Evolutionary conservation across 352 stramenopile genomes (phyloP), one percentile per base, ranked within the genome.

Genomic region (Elongisporangium anandrum): DNA sequence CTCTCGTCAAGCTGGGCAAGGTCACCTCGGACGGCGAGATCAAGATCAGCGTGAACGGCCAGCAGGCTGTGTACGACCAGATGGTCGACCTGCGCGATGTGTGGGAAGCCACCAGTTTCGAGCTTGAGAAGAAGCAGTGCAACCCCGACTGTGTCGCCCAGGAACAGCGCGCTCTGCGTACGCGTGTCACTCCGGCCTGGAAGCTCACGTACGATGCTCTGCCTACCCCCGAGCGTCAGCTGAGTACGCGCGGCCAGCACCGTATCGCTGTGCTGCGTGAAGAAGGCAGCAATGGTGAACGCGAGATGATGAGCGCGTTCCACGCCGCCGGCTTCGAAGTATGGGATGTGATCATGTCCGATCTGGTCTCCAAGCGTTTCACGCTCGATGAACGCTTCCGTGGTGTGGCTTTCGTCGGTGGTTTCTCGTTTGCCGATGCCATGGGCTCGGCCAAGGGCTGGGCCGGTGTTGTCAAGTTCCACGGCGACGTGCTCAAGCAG

Each of bases 31-130:
- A 88, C 39, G 79, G 85, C n/a, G 80, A 90, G 50, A 93, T 98
- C 38, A 87, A 86, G 66, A 90, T 99, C 60, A 79, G 85, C 51
- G 75, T 98, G 34, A 88, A 97, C 50, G 95, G 94, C 54, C 65
- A 85, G 54, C 74, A 76, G 51, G 78, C 82, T 24, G 62, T 97
- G n/a, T 54, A 83, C 41, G 86, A 92, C 29, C 73, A 84, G 54
- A 92, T 88, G 60, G 70, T 82, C 9, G 76, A 90, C 55, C 78
- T 99, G 47, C 90, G 97, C 56, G 94, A 99, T 68, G 84, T 98
- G 57, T 99, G 97, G 97, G 98, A 99, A 69, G 87, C 92, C 8
- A 99, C 97, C n/a, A 98, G 92, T 63, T 99, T 99, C 66, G 88
- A 97, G 75, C 82, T 99, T 15, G 98, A 99, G 68, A 96, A 98